Evolutionary conservation across 2,329 filamentous ascomycete genomes (phyloP).

Genomic region (Ceratocystis albifundus): DNA sequence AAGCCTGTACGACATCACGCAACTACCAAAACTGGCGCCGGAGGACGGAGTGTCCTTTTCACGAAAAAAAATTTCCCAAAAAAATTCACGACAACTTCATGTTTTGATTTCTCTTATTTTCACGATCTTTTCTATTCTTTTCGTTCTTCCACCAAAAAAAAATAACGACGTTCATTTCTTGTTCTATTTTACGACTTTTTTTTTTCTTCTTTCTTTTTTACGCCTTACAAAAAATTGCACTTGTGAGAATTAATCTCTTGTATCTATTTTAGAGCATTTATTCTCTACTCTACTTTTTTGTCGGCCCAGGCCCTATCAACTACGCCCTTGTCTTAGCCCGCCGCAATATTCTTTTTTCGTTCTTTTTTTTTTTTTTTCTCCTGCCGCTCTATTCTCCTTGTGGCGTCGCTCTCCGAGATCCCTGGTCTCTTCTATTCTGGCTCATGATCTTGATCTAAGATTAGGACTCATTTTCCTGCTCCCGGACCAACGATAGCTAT

Average conservation of each 20-base stretch:
- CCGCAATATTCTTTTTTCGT: slow-evolving; percentile 3
- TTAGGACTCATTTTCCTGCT: slow-evolving; percentile 10
- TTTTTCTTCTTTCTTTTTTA: slow-evolving; percentile 8
- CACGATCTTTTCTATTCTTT: not conserved
- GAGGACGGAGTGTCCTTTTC: slow-evolving; percentile 11
- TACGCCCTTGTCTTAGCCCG: not conserved
- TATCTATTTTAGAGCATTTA: not conserved
- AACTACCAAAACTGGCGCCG: not conserved
- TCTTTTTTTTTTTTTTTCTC: slow-evolving; percentile 2
- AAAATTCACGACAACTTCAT: slow-evolving; percentile 1
- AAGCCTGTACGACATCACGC: not conserved
- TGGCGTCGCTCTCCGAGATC: not conserved
- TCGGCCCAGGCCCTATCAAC: not conserved
- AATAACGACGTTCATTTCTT: not conserved
- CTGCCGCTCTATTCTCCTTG: not conserved
- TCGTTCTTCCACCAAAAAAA: slow-evolving; percentile 14
- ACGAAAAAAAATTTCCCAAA: no score
- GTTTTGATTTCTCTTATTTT: slow-evolving; percentile 19
- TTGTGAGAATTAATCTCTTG: not conserved
- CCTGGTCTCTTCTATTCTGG: slow-evolving; percentile 3
- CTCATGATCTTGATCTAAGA: slow-evolving; percentile 16
- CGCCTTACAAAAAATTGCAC: not conserved
- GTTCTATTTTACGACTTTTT: not conserved
- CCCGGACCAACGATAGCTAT: slow-evolving; percentile 5
- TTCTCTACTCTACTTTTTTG: not conserved